Evolutionary conservation across 1,139 yeast species (phyloP), one percentile per base, ranked within the genome.

Genomic region (Arxiozyma heterogenica): DNA sequence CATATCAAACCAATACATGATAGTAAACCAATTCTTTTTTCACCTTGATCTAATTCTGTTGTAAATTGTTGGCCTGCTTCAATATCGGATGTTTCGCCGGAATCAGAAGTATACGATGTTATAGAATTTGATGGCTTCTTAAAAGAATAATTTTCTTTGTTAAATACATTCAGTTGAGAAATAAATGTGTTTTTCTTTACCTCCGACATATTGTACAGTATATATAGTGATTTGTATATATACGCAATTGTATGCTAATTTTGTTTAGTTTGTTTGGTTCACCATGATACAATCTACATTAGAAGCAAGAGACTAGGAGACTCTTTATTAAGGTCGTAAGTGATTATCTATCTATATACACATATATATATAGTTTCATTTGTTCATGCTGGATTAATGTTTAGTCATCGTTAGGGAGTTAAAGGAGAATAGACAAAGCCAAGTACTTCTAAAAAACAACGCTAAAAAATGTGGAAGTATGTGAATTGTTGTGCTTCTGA

Each of bases 1-100:
- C 86, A 75, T 68, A 86, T 83, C 53, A 87, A 64, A 50, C 83
- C 83, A 30, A 83, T 76, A 50, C 89, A 86, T 2, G 89, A 83
- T n/a, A 80, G 56, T 42, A 79, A 68, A n/a, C 93, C 91, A 53
- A 85, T 76, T 55, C 77, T 77, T 65, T 80, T 80, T 53, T 71
- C 73, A 64, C 81, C 81, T 59, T 74, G 72, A 62, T 80, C 84
- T 46, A 78, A 57, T 63, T 79, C 77, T 7, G 67, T 62, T 4
- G 60, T 60, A 47, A 66, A 65, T 39, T 66, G 68, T 41, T 64
- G 63, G 30, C 65, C 69, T 17, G 57, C 55, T 49, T 64, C 68
- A n/a, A 60, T 56, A 47, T 61, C 66, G 2, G 62, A 59, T 4
- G 56, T 34, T n/a, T 56, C 61, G n/a, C 56, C 60, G 9, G 50